These are phyloP conservation scores for Ocimum tenuiflorum DNA, from an alignment of 257 asterid genomes.

Conservation along the genomic window DNA sequence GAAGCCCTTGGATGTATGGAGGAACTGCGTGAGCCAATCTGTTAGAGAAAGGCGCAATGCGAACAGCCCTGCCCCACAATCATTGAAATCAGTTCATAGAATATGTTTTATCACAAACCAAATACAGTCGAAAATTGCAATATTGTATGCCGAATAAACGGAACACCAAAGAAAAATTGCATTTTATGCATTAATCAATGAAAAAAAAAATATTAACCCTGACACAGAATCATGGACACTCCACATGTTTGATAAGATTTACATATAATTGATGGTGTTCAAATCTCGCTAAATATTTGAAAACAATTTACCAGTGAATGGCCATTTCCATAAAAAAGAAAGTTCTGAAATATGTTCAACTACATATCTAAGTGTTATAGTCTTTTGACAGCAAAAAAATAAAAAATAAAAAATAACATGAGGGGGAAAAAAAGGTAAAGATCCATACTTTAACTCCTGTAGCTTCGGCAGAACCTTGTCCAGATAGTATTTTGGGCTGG, in stretches of 20 bases:
- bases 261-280: too few relatives aligned
- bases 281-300: too few relatives aligned
- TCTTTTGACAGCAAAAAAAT: not conserved
- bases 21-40: conserved; percentile 96
- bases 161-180: not conserved
- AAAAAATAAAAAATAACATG: conserved; percentile 8
- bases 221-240: not conserved
- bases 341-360: not conserved
- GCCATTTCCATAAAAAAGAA: not conserved
- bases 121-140: not conserved
- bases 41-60: conserved; percentile 97
- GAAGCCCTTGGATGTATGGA: conserved; percentile 69
- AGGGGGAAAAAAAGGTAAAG: conserved; percentile 22
- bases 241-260: not conserved
- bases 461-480: conserved; percentile 89
- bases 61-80: conserved; percentile 78
- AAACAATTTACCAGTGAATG: too few relatives aligned
- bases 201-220: not conserved
- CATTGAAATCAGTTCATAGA: conserved; percentile 19
- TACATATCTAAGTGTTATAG: not conserved
- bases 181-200: not conserved
- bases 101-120: not conserved
- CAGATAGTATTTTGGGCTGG: conserved; percentile 72
- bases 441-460: conserved; percentile 56
- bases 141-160: not conserved